Evolutionary conservation across 2,329 filamentous ascomycete species (phyloP).

Genomic region (Hypoxylon sp.): DNA sequence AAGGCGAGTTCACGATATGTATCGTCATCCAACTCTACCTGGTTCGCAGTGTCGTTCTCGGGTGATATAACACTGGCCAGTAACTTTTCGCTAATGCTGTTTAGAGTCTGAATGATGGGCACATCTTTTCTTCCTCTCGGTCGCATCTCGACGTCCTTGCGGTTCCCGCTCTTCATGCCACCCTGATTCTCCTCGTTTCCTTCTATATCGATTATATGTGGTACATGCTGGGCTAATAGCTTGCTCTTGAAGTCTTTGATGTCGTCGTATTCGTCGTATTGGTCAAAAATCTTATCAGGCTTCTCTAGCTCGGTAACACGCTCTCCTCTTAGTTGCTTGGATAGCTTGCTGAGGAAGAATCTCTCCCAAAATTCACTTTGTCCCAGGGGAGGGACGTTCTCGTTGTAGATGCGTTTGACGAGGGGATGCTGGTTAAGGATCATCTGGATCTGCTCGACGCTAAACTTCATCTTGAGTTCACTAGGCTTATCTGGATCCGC

Average conservation of each 20-base stretch:
- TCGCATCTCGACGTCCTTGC: slow-evolving; percentile 91
- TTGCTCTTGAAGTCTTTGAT: slow-evolving; percentile 66
- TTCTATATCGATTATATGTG: slow-evolving; percentile 91
- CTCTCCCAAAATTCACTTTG: slow-evolving; percentile 91
- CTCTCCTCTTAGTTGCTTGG: slow-evolving; percentile 93
- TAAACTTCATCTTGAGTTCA: slow-evolving; percentile 85
- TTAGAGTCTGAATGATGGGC: slow-evolving; percentile 90
- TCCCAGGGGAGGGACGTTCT: slow-evolving; percentile 86
- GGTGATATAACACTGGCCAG: slow-evolving; percentile 88
- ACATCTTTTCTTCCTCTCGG: slow-evolving; percentile 79
- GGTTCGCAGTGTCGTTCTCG: slow-evolving; percentile 76
- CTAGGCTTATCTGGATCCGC: slow-evolving; percentile 60
- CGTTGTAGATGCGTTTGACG: slow-evolving; percentile 91
- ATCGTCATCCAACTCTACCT: slow-evolving; percentile 78
- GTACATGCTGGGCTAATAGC: slow-evolving; percentile 76
- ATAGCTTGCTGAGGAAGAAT: slow-evolving; percentile 92
- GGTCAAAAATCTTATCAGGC: slow-evolving; percentile 85
- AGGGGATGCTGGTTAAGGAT: slow-evolving; percentile 95
- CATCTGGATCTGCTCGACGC: slow-evolving; percentile 90
- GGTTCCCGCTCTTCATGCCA: slow-evolving; percentile 83
- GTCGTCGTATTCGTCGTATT: slow-evolving; percentile 84
- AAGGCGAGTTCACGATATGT: slow-evolving; percentile 82
- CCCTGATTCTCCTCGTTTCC: slow-evolving; percentile 97
- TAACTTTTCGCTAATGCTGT: slow-evolving; percentile 92
- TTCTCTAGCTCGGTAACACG: slow-evolving; percentile 84